Base-by-base conservation (phyloP, 495 filamentous ascomycete genomes). In the Jackrogersella multiformis region DNA sequence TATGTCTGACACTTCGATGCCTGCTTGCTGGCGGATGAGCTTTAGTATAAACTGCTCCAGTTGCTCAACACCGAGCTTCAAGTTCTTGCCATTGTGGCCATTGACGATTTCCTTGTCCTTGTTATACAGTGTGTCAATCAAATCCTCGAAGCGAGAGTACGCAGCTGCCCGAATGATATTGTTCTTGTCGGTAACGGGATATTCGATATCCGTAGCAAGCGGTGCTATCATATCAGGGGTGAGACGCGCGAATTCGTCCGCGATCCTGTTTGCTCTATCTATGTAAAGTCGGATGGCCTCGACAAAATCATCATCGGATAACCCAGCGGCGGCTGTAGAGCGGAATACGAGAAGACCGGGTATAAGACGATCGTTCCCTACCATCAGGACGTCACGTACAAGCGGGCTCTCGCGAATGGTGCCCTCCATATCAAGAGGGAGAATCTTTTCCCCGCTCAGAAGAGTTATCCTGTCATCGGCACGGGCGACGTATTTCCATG, bases 361-460 rank as follows among this genome's bases (percentile, higher is more conserved):
- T 18, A 77, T 66, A 2, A 80, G 69, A 36, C 75, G 80, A 21
- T 76, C 78, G 0, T 79, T 66, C 7, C 83, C 63, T 44, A 70
- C 67, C 58, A 66, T 64, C 23, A 69, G 32, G 30, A 55, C 59
- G 28, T 70, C 71, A 30, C 68, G 64, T 32, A 71, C 46, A 16
- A 73, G 65, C 28, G 70, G 53, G 59, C 59, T 52, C 54, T 76
- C 5, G 80, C 80, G 69, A 88, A 89, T 42, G 35, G 64, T 72
- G 1, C 85, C 84, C 70, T 92, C 90, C 45, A 89, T 85, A 0
- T 80, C 74, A 4, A 89, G 64, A 0, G 90, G 88, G n/a, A 89
- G 76, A 0, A 90, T 82, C 58, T 93, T 93, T 68, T 92, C 88
- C 0, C 89, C 90, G 57, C 86, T 92, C 5, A 84, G 69, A 6